These are phyloP conservation scores for Agarophyton chilense DNA, from an alignment of 23 red algal species.

Conservation along the genomic window DNA sequence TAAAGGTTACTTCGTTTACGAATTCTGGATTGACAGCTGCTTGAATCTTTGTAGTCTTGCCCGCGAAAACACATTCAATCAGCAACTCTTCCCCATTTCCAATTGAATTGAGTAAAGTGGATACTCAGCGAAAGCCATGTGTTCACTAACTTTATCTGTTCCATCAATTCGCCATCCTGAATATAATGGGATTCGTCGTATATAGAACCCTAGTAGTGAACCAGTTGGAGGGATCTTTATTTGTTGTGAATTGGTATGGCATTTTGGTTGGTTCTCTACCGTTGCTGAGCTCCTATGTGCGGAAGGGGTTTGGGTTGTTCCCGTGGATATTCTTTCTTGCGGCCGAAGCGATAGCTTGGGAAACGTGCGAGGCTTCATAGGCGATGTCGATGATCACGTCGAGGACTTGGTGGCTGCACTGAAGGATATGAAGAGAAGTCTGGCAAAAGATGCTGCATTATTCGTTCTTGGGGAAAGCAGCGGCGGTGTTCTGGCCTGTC, in stretches of 20 bases:
- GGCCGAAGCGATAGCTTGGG: slow-evolving; percentile 5
- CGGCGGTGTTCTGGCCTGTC: slow-evolving; percentile 14
- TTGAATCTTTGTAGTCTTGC: too few relatives aligned
- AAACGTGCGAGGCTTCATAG: slow-evolving; percentile 14
- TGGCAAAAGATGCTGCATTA: background rate
- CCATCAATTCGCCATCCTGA: slow-evolving; percentile 19
- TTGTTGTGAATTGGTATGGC: slow-evolving; percentile 15
- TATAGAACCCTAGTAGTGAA: background rate
- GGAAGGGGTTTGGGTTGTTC: slow-evolving; percentile 8
- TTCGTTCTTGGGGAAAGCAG: slow-evolving; percentile 38
- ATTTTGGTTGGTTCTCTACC: slow-evolving; percentile 28
- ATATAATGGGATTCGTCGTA: background rate
- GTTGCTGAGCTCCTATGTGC: background rate
- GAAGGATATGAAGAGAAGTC: background rate
- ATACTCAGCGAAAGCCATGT: too few relatives aligned
- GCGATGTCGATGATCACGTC: slow-evolving; percentile 19
- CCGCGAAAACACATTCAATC: too few relatives aligned
- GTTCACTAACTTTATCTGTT: too few relatives aligned
- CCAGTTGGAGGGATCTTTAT: slow-evolving; percentile 10
- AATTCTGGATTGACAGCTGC: too few relatives aligned
- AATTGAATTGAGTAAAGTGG: too few relatives aligned
- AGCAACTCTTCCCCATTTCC: too few relatives aligned
- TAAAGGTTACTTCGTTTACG: too few relatives aligned
- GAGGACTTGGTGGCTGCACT: slow-evolving; percentile 21
- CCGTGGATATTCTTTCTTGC: slow-evolving; percentile 8